Base-by-base conservation (phyloP, 2,329 filamentous ascomycete species). In the Trichoderma lentiforme region DNA sequence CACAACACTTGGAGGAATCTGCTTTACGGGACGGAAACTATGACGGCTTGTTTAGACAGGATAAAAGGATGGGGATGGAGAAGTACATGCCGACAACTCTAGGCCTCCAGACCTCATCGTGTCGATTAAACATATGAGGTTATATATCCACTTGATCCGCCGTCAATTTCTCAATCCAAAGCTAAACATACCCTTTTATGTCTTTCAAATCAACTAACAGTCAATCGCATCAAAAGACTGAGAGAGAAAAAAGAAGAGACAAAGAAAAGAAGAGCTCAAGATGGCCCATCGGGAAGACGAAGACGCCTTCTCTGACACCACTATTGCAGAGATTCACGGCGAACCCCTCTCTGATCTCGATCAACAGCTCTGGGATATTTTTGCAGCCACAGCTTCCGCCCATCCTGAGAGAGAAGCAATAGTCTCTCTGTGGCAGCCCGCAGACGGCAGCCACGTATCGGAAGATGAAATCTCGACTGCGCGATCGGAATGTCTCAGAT, bases 351-450 rank as follows among this genome's bases (percentile, higher is more conserved):
- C 72, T 1, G 78, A 78, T 60, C 73, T 81, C 30, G 74, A 81
- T 30, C 73, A 78, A 7, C 76, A 67, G 4, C 74, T 82, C 14
- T 82, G 81, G 81, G 77, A 81, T 62, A 65, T 82, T 21, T 78
- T 82, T 32, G 53, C 75, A 11, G 36, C 72, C 1, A 77, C 81
- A 6, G 78, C 79, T 12, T 70, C 69, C 18, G 66, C 61, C 4
- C 76, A 77, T 26, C 81, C 81, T 1, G 75, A 79, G 6, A 73
- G 76, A 70, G 81, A 82, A 43, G 81, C 81, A 18, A 70, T 82
- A 43, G 79, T 82, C 14, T 82, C 80, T 34, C 73, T 81, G 36
- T 81, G 80, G 81, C 79, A 81, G 30, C 72, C 75, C 21, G 57
- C 73, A 69, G 47, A 64, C n/a, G 15, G 56, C 28, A 57, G 28